A percentile compares a stretch with the other conserved stretches of the same genome.
These are phyloP conservation scores for Colletotrichum sansevieriae DNA, from an alignment of 2,329 filamentous ascomycete genomes.

Conservation along the genomic window DNA sequence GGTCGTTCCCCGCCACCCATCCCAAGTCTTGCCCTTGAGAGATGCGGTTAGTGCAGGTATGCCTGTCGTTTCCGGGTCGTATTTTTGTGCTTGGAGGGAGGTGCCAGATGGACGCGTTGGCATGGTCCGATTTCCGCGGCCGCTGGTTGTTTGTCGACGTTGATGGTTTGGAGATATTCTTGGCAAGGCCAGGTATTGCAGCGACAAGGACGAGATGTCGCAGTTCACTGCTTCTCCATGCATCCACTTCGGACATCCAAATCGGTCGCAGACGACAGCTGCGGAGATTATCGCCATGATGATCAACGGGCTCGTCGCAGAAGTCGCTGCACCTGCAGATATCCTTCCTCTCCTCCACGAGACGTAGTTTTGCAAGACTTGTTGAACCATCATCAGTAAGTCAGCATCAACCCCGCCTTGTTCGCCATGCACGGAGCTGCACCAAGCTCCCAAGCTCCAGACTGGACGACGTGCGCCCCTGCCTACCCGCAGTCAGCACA, in stretches of 20 bases:
- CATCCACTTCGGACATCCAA: conserved; percentile 25
- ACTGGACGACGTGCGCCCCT: neutral
- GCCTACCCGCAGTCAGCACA: conserved; percentile 31
- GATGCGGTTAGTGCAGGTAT: neutral
- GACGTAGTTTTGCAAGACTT: too few relatives aligned
- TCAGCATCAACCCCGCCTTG: conserved; percentile 8
- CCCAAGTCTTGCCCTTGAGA: neutral
- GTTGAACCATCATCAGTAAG: neutral
- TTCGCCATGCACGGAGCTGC: conserved; percentile 1
- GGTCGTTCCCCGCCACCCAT: conserved; percentile 13
- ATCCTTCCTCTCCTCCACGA: neutral
- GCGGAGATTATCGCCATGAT: conserved; percentile 19
- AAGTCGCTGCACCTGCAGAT: conserved; percentile 7
- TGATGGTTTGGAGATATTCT: neutral
- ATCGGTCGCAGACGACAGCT: conserved; percentile 12
- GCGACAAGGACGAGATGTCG: neutral
- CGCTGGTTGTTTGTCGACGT: neutral
- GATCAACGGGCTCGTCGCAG: conserved; percentile 2
- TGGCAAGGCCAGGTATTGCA: neutral
- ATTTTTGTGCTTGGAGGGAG: neutral
- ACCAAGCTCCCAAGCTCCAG: conserved; percentile 14
- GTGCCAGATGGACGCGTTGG: neutral
- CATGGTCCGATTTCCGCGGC: conserved; percentile 6
- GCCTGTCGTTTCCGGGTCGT: neutral
- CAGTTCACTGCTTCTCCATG: neutral